phyloP scores from a whole-genome alignment of 768 basidiomycete species.

The Serendipita vermifera region DNA sequence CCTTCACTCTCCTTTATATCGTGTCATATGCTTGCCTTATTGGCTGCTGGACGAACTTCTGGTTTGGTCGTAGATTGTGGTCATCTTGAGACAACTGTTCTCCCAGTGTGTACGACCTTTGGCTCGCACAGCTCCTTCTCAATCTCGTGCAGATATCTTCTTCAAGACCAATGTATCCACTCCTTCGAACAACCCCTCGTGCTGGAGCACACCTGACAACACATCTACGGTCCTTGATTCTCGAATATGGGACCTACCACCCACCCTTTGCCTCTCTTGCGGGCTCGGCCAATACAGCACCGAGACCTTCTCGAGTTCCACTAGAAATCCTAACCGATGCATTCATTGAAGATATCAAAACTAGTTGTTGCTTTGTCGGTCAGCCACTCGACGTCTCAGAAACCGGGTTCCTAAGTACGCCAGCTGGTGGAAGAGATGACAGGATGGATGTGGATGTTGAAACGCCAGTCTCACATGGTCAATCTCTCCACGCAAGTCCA shows the following conservation, averaged over 20 bases:
- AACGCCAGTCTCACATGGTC: no score
- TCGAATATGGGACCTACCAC: constrained; percentile 73
- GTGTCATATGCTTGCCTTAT: constrained; percentile 70
- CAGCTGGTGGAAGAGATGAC: constrained; percentile 11
- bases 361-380: constrained; percentile 80
- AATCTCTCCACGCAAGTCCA: no score
- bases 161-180: constrained; percentile 73
- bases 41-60: constrained; percentile 79
- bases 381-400: constrained; percentile 33
- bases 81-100: constrained; percentile 73
- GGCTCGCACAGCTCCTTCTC: background rate
- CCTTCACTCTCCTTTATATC: constrained; percentile 90
- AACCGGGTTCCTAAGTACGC: background rate
- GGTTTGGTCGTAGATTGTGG: constrained; percentile 92
- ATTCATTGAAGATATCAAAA: constrained; percentile 83
- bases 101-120: constrained; percentile 63
- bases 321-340: constrained; percentile 64
- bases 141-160: constrained; percentile 63
- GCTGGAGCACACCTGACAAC: constrained; percentile 73
- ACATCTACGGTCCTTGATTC: constrained; percentile 68
- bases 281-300: constrained; percentile 45
- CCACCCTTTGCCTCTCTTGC: constrained; percentile 65
- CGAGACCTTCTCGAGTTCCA: constrained; percentile 55
- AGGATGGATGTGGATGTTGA: constrained; percentile 15
- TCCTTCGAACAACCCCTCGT: constrained; percentile 70